Base-by-base conservation (phyloP, 1,284 basidiomycete species). In the Entoloma clypeatum region DNA sequence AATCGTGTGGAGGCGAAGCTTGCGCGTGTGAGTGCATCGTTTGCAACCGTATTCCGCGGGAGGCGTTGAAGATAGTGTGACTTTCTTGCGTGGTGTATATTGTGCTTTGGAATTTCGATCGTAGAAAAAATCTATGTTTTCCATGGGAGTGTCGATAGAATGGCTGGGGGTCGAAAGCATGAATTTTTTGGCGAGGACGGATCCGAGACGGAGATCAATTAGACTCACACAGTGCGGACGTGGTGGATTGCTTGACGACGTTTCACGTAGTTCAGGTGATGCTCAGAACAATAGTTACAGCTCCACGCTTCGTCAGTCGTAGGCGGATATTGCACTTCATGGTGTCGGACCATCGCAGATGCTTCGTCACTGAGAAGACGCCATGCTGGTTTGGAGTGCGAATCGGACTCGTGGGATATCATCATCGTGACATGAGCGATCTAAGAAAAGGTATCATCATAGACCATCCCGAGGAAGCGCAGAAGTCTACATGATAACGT, bases 221-320 rank as follows among this genome's bases (percentile, higher is more conserved):
- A 19, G 11, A 37, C 21, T 3, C 27, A 43, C 35, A 16, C 23
- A 16, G 25, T n/a, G 18, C 21, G 14, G 22, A 26, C 29, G 16
- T 43, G 41, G 4, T 16, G 9, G 3, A 31, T 13, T 14, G 31
- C 43, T 3, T 29, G 11, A 13, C 9, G 7, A 13, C 25, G 36
- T 11, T 23, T 22, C 5, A 44, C 36, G 13, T 28, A 35, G 17
- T 24, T 18, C 1, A 8, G 3, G 25, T 37, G 31, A 35, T 49
- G 48, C 7, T 9, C 9, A 13, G 39, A 17, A 21, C 48, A 50
- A 27, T 47, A 42, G 25, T 44, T 44, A 21, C 48, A 50, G 16
- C 45, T 38, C 48, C 48, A 50, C 11, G 41, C 28, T 9, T 28
- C 37, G n/a, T 46, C 44, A 8, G 6, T 4, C 11, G 21, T 5